Evolutionary conservation across 306 rosid genomes (phyloP).

Genomic region (Vigna trinervia): DNA sequence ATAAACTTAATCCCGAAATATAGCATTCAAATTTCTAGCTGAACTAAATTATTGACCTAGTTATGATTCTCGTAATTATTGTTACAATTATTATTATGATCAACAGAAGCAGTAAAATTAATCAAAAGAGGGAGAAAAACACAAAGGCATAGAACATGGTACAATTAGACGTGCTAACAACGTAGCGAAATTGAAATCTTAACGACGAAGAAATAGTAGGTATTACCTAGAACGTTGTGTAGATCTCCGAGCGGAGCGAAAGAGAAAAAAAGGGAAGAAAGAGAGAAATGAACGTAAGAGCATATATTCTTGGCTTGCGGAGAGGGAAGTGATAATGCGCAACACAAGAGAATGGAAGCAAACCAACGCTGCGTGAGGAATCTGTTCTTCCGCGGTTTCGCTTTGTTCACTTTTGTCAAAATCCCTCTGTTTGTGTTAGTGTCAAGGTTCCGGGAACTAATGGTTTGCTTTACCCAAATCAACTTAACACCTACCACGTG

Average conservation of each 20-base stretch:
- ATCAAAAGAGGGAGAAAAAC: background rate
- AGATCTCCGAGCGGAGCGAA: constrained; percentile 24
- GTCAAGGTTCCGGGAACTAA: constrained; percentile 6
- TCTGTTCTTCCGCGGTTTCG: constrained; percentile 4
- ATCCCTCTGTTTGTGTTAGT: background rate
- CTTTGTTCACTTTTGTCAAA: constrained; percentile 3
- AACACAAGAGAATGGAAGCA: background rate
- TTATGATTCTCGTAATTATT: background rate
- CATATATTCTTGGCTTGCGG: constrained; percentile 51
- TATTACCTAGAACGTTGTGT: constrained; percentile 40
- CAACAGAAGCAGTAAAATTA: background rate
- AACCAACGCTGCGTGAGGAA: background rate
- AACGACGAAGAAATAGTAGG: background rate
- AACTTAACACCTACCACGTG: background rate
- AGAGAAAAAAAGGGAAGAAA: background rate
- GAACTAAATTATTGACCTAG: background rate
- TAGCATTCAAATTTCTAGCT: background rate
- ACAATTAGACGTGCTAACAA: background rate
- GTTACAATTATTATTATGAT: background rate
- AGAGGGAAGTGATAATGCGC: constrained; percentile 34
- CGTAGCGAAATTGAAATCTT: background rate
- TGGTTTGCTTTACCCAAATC: background rate
- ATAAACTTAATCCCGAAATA: constrained; percentile 3
- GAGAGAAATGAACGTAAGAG: background rate
- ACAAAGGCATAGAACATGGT: background rate